phyloP scores from a whole-genome alignment of 2,329 filamentous ascomycete species.

The Colletotrichum scovillei region DNA sequence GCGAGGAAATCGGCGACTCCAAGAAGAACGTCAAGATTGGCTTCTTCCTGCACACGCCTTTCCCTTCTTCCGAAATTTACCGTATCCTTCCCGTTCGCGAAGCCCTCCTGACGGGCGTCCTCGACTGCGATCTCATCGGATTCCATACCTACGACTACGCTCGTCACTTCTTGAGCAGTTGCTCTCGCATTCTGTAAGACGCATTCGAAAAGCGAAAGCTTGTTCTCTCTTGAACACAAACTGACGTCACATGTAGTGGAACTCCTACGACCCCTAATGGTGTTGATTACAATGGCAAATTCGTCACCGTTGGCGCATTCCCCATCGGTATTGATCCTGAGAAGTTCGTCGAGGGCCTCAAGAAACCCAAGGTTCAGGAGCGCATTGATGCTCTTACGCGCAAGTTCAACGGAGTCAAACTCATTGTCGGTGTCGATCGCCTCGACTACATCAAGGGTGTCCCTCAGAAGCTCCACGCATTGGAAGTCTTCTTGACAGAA shows the following conservation, averaged over 20 bases:
- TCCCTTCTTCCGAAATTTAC: conserved; percentile 97
- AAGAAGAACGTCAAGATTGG: conserved; percentile 97
- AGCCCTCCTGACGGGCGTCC: conserved; percentile 84
- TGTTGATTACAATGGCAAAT: conserved; percentile 88
- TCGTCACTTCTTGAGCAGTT: conserved; percentile 96
- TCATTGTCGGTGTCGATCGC: conserved; percentile 96
- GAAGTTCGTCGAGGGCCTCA: conserved; percentile 90
- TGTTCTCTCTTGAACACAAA: background rate
- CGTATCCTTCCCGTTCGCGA: conserved; percentile 93
- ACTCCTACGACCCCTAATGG: conserved; percentile 89
- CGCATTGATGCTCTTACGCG: conserved; percentile 86
- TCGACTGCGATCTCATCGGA: conserved; percentile 94
- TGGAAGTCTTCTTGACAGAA: conserved; percentile 96
- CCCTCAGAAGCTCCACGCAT: conserved; percentile 94
- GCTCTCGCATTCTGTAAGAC: conserved; percentile 87
- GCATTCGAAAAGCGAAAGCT: no score
- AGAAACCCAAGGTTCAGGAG: conserved; percentile 87
- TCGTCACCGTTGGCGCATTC: conserved; percentile 93
- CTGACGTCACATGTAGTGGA: conserved; percentile 51
- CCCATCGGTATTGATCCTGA: conserved; percentile 98
- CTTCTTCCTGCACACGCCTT: conserved; percentile 97
- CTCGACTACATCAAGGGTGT: conserved; percentile 99
- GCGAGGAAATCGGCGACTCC: conserved; percentile 82
- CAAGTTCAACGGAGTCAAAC: conserved; percentile 95
- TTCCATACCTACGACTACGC: conserved; percentile 99